These are phyloP conservation scores for Pyricularia grisea DNA, from an alignment of 2,329 filamentous ascomycete genomes.

Conservation along the genomic window DNA sequence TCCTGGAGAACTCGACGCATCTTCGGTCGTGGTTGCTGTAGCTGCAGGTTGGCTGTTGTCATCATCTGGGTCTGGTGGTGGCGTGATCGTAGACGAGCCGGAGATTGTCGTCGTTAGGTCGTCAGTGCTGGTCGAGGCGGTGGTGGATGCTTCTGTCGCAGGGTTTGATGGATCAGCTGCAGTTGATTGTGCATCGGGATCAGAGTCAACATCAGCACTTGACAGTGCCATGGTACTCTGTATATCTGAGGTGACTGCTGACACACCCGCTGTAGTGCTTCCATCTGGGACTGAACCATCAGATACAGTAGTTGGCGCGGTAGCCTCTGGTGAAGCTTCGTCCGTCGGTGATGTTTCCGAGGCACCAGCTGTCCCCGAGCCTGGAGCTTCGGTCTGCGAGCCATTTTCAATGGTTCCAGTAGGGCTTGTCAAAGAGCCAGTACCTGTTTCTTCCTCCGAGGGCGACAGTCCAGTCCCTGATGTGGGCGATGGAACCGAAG, in stretches of 20 bases:
- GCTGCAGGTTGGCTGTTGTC: neutral
- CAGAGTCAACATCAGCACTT: neutral
- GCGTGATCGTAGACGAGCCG: neutral
- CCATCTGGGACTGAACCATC: neutral
- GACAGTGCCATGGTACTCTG: neutral
- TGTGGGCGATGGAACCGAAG: neutral
- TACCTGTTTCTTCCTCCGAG: neutral
- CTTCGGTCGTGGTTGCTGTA: no score
- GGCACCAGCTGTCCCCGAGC: neutral
- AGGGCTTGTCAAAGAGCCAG: neutral
- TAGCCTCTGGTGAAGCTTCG: neutral
- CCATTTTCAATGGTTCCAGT: neutral
- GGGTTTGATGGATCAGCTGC: neutral
- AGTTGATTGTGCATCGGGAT: neutral
- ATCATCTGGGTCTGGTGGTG: neutral
- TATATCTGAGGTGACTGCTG: neutral
- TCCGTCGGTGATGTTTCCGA: neutral
- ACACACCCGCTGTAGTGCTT: neutral
- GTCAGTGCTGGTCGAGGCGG: neutral
- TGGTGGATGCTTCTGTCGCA: neutral
- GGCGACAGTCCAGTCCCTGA: neutral
- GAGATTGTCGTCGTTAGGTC: neutral
- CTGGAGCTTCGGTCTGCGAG: neutral
- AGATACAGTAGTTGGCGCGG: neutral
- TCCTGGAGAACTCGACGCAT: no score